phyloP scores from a whole-genome alignment of 2,329 filamentous ascomycete genomes.

The Penicillium rolfsii region DNA sequence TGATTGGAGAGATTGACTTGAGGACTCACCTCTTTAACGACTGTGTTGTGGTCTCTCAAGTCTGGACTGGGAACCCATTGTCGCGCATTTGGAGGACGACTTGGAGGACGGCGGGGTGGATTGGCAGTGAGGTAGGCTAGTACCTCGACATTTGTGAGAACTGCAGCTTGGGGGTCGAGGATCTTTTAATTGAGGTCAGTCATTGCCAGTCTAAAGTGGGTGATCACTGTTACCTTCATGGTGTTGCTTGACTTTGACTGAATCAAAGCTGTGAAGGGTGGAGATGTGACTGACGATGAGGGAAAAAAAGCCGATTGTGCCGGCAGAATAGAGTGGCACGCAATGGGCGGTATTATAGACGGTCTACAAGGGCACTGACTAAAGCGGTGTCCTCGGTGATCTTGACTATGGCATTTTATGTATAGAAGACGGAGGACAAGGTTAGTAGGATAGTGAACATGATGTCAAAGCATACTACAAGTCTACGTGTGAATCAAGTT shows the following conservation, averaged over 20 bases:
- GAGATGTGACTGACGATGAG: conserved; percentile 7
- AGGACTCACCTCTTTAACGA: conserved; percentile 48
- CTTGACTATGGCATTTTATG: neutral
- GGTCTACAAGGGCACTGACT: neutral
- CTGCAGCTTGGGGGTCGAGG: conserved; percentile 50
- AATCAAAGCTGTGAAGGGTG: conserved; percentile 6
- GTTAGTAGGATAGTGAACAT: no score
- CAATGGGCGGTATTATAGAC: neutral
- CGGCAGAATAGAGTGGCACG: conserved; percentile 13
- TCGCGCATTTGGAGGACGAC: conserved; percentile 41
- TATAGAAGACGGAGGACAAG: neutral
- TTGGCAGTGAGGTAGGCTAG: conserved; percentile 46
- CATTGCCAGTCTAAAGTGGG: neutral
- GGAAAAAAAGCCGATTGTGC: conserved; percentile 34
- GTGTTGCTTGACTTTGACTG: conserved; percentile 9
- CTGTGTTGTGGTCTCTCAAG: conserved; percentile 50
- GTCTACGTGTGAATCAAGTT: neutral
- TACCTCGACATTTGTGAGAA: conserved; percentile 51
- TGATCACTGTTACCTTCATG: conserved; percentile 31
- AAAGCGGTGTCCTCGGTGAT: neutral
- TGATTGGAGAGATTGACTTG: rapidly evolving
- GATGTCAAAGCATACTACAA: no score
- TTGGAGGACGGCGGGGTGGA: conserved; percentile 46
- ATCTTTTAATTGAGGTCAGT: conserved; percentile 35
- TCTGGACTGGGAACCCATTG: conserved; percentile 48